Base-by-base conservation (phyloP, 176 grass and related monocot genomes). In the Panicum miliaceum region DNA sequence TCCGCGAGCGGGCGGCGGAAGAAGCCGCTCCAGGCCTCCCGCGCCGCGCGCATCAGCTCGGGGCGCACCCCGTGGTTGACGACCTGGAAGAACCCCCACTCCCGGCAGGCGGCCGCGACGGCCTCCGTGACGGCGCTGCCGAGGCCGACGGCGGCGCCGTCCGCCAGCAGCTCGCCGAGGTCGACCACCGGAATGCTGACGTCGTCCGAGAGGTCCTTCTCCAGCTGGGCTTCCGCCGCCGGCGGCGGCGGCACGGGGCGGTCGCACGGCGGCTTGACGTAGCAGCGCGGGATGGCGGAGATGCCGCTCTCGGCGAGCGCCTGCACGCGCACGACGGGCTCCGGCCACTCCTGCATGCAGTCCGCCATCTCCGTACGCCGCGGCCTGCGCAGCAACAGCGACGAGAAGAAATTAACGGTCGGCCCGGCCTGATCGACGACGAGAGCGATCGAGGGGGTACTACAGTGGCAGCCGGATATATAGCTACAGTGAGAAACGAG, bases 1-100 rank as follows among this genome's bases (percentile, higher is more conserved):
- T 53, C 90, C 61, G 70, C 34, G 64, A 86, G 72, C n/a, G 92
- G 88, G 73, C 75, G 84, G 38, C 41, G 64, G 84, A 98, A 98
- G 87, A 97, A 97, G 6, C 77, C 84, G 29, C 89, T 65, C 95
- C 95, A 98, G 65, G 85, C 88, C 75, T 88, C 82, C 64, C 86
- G 63, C 69, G 76, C 84, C 37, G 65, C 75, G 2, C 69, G 73
- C 72, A 91, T 84, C 78, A 97, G 84, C 79, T 93, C 95, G 3
- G 86, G 70, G 13, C 53, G 75, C 61, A 98, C 91, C 2, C 95
- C 90, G 85, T 98, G 95, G 89, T 93, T 92, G 18, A 95, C 84
- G 26, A 95, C 85, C 78, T 98, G 95, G 56, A 98, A 95, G 91
- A 95, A 98, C 0, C 95, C 95, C 95, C 92, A 95, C 19, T 93